Conservation (phyloP, 768 basidiomycete species). For the Suillus clintonianus region DNA sequence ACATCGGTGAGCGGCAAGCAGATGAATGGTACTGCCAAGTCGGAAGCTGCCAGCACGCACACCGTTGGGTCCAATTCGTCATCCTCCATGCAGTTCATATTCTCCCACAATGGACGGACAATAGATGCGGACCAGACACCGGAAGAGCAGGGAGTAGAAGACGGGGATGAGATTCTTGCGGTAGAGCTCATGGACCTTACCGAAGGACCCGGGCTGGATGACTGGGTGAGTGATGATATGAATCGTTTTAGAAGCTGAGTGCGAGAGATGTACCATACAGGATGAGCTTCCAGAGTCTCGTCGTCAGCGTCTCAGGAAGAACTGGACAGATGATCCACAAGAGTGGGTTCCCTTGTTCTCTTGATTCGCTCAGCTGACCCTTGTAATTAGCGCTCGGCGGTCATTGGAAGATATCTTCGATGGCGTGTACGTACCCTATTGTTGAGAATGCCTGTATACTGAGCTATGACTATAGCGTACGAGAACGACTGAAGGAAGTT, state of each 20-base stretch:
- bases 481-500: conserved; percentile 84
- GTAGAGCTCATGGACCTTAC: conserved; percentile 92
- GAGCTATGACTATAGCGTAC: conserved; percentile 50
- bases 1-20: conserved; percentile 24
- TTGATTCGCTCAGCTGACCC: background rate
- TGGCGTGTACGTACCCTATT: conserved; percentile 60
- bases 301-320: conserved; percentile 74
- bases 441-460: conserved; percentile 6
- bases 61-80: conserved; percentile 39
- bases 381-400: conserved; percentile 57
- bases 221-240: conserved; percentile 50
- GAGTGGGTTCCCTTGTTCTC: conserved; percentile 53
- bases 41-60: conserved; percentile 49
- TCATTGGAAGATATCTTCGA: conserved; percentile 86
- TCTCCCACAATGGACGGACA: conserved; percentile 79
- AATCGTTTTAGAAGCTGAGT: background rate
- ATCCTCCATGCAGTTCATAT: conserved; percentile 75
- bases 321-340: conserved; percentile 73
- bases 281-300: conserved; percentile 65
- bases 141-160: conserved; percentile 86
- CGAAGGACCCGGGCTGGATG: conserved; percentile 60
- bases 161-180: conserved; percentile 85
- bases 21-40: conserved; percentile 52
- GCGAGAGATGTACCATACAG: conserved; percentile 35
- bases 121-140: conserved; percentile 83